phyloP scores from a whole-genome alignment of 2,329 filamentous ascomycete species.

The Talaromyces sp. region DNA sequence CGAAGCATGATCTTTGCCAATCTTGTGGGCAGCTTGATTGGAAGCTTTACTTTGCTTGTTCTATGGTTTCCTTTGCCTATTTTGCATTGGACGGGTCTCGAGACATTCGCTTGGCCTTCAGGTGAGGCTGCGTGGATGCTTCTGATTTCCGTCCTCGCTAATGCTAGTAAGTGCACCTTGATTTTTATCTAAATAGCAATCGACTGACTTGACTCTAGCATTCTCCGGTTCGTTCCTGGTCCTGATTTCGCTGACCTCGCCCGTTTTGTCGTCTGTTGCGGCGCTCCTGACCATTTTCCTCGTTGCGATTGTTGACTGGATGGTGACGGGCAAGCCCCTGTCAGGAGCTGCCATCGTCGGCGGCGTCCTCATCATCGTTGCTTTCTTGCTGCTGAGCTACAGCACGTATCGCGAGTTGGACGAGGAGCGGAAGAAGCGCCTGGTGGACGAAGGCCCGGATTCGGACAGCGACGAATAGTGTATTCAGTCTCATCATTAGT shows the following conservation, averaged over 20 bases:
- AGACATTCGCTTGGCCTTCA: conserved; percentile 74
- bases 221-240: conserved; percentile 93
- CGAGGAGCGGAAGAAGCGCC: conserved; percentile 65
- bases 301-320: conserved; percentile 85
- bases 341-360: conserved; percentile 70
- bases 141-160: conserved; percentile 72
- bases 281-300: conserved; percentile 94
- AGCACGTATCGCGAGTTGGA: conserved; percentile 91
- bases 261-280: conserved; percentile 86
- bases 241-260: conserved; percentile 85
- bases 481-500: neutral
- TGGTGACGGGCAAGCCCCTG: conserved; percentile 71
- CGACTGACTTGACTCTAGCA: conserved; percentile 27
- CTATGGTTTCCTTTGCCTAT: conserved; percentile 90
- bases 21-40: conserved; percentile 81
- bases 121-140: conserved; percentile 77
- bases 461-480: conserved; percentile 37
- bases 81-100: conserved; percentile 70
- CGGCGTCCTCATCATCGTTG: conserved; percentile 79
- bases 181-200: neutral
- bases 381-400: conserved; percentile 82
- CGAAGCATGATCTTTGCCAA: conserved; percentile 96
- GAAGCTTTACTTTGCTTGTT: conserved; percentile 74
- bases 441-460: conserved; percentile 36
- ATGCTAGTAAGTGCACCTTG: conserved; percentile 58